Base-by-base conservation (phyloP, 108 stramenopile genomes). In the Schizochytrium sp. region DNA sequence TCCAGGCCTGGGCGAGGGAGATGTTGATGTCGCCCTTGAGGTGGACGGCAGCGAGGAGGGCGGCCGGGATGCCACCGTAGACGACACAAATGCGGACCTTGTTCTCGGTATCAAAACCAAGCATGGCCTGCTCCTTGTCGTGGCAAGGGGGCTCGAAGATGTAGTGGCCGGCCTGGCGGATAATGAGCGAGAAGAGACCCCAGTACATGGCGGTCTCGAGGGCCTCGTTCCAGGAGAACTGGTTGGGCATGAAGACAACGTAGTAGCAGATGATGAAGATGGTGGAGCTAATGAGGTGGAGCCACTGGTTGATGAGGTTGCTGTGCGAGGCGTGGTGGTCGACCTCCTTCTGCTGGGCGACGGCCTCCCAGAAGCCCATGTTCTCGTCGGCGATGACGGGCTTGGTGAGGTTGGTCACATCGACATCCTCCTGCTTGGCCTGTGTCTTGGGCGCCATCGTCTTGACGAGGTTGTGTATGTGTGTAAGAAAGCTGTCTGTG, bases 231-330 rank as follows among this genome's bases (percentile, higher is more conserved):
- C 25, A 41, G 63, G 34, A 41, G 63, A 69, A 69, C 63, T 28
- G 41, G 63, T 69, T 69, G 8, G 63, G 63, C 21, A 69, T 12
- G 51, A 83, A 83, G 48, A 83, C 76, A 12, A 83, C 51, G 48
- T 47, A 47, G 76, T 83, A 83, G 76, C 76, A 83, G 76, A 53
- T 53, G 48, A 83, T 53, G 51, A 83, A 83, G 48, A 83, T 83
- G 48, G 76, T 53, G 19, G 76, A 83, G 76, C 76, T 83, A 23
- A 83, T 83, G 48, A 83, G 51, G 76, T 83, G 76, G 43, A 83
- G 51, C 76, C 76, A 83, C 76, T 83, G 76, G 76, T 83, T 83
- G 76, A 83, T 83, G 48, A 83, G 76, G 76, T 83, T 83, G 76
- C 25, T 53, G 76, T 83, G 76, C 45, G 76, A 83, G 51, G 76